Conservation (phyloP, 129 eudicot genomes). For the Logfia minima region DNA sequence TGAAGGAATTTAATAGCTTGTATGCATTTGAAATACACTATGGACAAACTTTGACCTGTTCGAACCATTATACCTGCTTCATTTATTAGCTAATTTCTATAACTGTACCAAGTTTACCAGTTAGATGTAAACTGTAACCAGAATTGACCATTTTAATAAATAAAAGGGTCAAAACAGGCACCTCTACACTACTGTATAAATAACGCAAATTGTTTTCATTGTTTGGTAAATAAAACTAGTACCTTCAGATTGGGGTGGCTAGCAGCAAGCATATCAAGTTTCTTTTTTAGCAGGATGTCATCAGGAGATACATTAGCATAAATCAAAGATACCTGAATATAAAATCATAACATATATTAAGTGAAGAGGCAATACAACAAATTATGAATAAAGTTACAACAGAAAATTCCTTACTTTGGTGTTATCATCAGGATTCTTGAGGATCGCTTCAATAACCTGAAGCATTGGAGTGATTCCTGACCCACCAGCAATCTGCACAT, state of each 20-base stretch:
- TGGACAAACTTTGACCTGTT: background rate
- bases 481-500: conserved; percentile 91
- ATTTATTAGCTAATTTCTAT: background rate
- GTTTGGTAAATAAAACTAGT: background rate
- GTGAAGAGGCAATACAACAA: too few relatives aligned
- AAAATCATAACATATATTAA: background rate
- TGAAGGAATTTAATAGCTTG: background rate
- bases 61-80: background rate
- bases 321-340: conserved; percentile 67
- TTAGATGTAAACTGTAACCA: background rate
- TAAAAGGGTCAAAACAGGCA: background rate
- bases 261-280: conserved; percentile 84
- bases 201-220: background rate
- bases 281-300: conserved; percentile 90
- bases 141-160: too few relatives aligned
- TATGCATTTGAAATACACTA: background rate
- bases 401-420: conserved; percentile 63
- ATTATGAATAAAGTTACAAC: background rate
- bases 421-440: conserved; percentile 89
- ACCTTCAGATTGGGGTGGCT: conserved; percentile 98
- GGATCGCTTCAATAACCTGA: conserved; percentile 85
- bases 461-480: conserved; percentile 98
- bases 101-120: background rate
- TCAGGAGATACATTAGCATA: conserved; percentile 97
- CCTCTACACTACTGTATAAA: background rate